These are phyloP conservation scores for Castanospermum australe DNA, from an alignment of 306 rosid species.

Conservation along the genomic window DNA sequence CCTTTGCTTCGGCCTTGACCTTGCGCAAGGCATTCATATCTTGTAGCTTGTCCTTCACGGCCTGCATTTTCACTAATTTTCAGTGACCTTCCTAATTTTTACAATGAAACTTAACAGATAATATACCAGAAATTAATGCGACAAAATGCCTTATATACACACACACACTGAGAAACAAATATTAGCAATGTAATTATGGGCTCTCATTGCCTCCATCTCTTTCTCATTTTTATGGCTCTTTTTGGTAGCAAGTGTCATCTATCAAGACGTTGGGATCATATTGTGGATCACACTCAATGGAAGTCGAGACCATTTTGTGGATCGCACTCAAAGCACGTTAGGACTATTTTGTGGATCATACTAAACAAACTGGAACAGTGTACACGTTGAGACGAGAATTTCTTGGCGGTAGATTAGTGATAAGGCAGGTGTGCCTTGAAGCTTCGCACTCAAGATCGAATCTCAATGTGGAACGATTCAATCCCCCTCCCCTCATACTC, in stretches of 20 bases:
- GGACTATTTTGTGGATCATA: neutral
- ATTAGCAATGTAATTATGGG: neutral
- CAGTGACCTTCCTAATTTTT: neutral
- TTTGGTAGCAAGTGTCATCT: conserved; percentile 4
- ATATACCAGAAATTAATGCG: neutral
- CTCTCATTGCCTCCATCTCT: neutral
- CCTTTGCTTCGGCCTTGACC: conserved; percentile 65
- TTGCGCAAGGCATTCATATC: conserved; percentile 55
- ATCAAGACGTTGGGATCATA: neutral
- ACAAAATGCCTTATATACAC: neutral
- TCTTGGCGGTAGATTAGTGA: neutral
- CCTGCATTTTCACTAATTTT: conserved; percentile 53
- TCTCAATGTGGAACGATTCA: too few species aligned
- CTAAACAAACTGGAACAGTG: neutral
- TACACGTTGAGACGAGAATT: neutral
- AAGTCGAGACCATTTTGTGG: neutral
- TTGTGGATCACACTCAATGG: conserved; percentile 1
- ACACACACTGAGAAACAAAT: neutral
- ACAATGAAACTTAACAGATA: neutral
- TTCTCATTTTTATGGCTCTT: conserved; percentile 22
- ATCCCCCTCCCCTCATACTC: too few species aligned
- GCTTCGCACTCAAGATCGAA: too few species aligned
- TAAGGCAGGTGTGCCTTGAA: too few species aligned
- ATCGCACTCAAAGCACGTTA: neutral
- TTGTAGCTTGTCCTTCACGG: conserved; percentile 60